Base-by-base conservation (phyloP, 495 filamentous ascomycete species). In the Talaromyces wortmannii region DNA sequence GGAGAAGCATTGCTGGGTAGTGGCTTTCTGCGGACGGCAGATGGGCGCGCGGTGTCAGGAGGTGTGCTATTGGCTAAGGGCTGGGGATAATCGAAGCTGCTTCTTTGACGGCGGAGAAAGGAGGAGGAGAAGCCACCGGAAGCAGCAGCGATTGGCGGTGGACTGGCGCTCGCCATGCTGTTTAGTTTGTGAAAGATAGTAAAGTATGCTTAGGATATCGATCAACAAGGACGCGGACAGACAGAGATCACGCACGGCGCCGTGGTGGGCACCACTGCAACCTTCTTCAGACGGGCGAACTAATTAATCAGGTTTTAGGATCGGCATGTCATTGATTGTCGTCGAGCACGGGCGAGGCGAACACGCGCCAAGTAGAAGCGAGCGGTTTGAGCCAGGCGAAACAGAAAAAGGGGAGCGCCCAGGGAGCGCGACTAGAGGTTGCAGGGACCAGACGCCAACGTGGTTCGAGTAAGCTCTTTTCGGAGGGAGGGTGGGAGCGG, bases 11-110 rank as follows among this genome's bases (percentile, higher is more conserved):
- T 55, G 56, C 64, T 57, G 53, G 71, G 72, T 17, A 76, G 52
- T 51, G 73, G 68, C 58, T 75, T 74, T 59, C 72, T 66, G 59
- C 63, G 69, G 51, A 73, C 56, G 33, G 59, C 63, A 50, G 63
- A 60, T 52, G 65, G 32, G 53, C 13, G 45, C 29, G 30, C 45
- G 50, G 59, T 50, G 55, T 56, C 31, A 46, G 57, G 52, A 55
- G 61, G 53, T 12, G 50, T 45, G 50, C 30, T 55, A 42, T 17
- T 54, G 42, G 33, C 16, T 30, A 33, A 46, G 30, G 33, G 42
- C 31, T 23, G 52, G 18, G 29, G 45, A 30, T 15, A 45, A 56
- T 40, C 36, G 36, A 40, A 40, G 36, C 36, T 40, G 31, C 49
- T 55, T 45, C 53, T 55, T 40, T 55, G 53, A 40, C 53, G 52